Evolutionary conservation across 768 basidiomycete species (phyloP).

Genomic region (Epithele typhae): DNA sequence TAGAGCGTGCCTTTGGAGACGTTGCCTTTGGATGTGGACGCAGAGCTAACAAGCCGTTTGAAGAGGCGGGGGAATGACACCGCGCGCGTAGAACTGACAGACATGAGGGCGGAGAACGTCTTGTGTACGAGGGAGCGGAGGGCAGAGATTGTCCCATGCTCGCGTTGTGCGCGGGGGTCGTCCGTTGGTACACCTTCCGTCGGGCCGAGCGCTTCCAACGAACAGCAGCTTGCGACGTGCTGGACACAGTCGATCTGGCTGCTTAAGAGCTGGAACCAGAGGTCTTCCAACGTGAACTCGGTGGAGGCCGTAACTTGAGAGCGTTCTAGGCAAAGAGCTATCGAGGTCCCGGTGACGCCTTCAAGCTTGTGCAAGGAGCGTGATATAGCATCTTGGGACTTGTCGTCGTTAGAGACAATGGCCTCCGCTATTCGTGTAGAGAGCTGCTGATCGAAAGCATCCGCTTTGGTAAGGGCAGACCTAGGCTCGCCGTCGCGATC

Average conservation of each 20-base stretch:
- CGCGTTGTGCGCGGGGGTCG: constrained; percentile 15
- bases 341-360: constrained; percentile 55
- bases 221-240: constrained; percentile 45
- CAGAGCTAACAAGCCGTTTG: constrained; percentile 82
- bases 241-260: constrained; percentile 82
- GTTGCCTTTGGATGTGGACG: constrained; percentile 46
- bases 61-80: constrained; percentile 92
- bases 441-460: constrained; percentile 50
- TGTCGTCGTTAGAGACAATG: constrained; percentile 23
- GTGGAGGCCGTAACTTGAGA: constrained; percentile 41
- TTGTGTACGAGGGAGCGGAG: constrained; percentile 77
- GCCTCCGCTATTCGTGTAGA: constrained; percentile 39
- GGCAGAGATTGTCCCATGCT: constrained; percentile 38
- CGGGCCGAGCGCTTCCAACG: constrained; percentile 13
- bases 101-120: constrained; percentile 80
- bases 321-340: constrained; percentile 65
- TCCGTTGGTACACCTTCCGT: constrained; percentile 14
- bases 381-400: constrained; percentile 5
- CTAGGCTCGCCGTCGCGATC: constrained; percentile 59
- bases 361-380: constrained; percentile 47
- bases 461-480: constrained; percentile 64
- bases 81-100: constrained; percentile 71
- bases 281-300: constrained; percentile 62
- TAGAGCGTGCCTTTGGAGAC: constrained; percentile 65
- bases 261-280: constrained; percentile 85